Conservation (phyloP, 1,284 basidiomycete species). For the Polyporus tsugae region DNA sequence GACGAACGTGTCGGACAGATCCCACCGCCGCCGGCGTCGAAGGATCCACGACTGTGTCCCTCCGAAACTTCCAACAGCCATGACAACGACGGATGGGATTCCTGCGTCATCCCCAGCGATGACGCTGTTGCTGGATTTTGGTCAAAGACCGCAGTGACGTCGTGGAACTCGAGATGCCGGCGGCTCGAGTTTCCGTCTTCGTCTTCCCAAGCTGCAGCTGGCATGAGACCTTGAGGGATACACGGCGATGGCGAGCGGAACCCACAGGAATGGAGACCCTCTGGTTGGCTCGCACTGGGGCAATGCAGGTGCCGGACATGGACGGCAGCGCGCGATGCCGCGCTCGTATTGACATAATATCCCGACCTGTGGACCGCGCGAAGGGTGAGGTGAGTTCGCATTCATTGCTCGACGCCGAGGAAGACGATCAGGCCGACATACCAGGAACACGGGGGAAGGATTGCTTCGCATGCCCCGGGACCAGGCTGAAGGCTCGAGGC, state of each 20-base stretch:
- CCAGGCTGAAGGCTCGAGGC: conserved; percentile 3
- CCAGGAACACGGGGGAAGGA: conserved; percentile 5
- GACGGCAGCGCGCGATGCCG: neutral
- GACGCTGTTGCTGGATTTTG: conserved; percentile 1
- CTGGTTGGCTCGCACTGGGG: conserved; percentile 7
- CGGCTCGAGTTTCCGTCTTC: neutral
- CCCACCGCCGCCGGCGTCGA: neutral
- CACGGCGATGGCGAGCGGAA: conserved; percentile 2
- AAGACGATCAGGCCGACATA: conserved; percentile 11
- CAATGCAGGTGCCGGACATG: neutral
- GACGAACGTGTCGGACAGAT: neutral
- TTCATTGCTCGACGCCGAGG: conserved; percentile 1
- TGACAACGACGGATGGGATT: neutral
- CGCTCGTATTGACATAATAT: conserved; percentile 12
- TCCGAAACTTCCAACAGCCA: neutral
- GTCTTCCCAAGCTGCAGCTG: conserved; percentile 15
- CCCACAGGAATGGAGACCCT: conserved; percentile 12
- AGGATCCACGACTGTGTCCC: neutral
- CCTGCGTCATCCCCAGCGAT: neutral
- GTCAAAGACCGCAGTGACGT: conserved; percentile 5
- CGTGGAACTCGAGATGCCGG: neutral
- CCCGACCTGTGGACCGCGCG: neutral
- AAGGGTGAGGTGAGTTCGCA: neutral
- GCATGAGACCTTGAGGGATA: neutral
- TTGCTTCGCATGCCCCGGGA: conserved; percentile 6